Percentiles rank a stretch among this genome's conserved stretches.
phyloP scores from a whole-genome alignment of 768 basidiomycete genomes.

The Phlebiopsis gigantea region DNA sequence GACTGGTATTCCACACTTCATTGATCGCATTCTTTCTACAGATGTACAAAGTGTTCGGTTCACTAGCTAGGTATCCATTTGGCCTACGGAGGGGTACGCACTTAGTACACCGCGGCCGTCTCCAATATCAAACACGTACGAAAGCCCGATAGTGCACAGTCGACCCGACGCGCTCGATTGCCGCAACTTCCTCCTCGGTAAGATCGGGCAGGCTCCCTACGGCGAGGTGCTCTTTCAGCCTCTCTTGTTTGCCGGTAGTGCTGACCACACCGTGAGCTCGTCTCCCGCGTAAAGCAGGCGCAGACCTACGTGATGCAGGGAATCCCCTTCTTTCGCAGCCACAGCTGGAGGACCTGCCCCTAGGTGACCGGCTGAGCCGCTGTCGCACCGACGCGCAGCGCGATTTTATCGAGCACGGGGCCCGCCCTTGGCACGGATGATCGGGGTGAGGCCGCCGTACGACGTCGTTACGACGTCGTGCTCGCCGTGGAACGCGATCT shows the following conservation, averaged over 20 bases:
- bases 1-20: no score
- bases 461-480: conserved; percentile 35
- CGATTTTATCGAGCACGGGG: conserved; percentile 32
- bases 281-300: background rate
- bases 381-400: conserved; percentile 18
- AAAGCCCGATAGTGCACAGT: conserved; percentile 25
- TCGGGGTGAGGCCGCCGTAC: conserved; percentile 35
- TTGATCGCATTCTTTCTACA: no score
- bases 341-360: conserved; percentile 27
- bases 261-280: conserved; percentile 17
- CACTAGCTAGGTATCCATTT: no score
- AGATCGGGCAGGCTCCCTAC: conserved; percentile 35
- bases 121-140: conserved; percentile 13
- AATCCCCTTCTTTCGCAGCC: conserved; percentile 28
- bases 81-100: background rate
- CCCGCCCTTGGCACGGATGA: conserved; percentile 31
- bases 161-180: conserved; percentile 25
- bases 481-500: conserved; percentile 29
- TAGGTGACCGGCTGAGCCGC: conserved; percentile 21
- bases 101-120: no score
- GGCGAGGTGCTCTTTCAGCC: conserved; percentile 43
- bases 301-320: conserved; percentile 29
- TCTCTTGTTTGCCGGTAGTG: conserved; percentile 35
- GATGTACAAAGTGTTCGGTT: no score
- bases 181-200: conserved; percentile 23